These are phyloP conservation scores for Botrytis squamosa DNA, from an alignment of 2,329 filamentous ascomycete genomes.

Conservation along the genomic window DNA sequence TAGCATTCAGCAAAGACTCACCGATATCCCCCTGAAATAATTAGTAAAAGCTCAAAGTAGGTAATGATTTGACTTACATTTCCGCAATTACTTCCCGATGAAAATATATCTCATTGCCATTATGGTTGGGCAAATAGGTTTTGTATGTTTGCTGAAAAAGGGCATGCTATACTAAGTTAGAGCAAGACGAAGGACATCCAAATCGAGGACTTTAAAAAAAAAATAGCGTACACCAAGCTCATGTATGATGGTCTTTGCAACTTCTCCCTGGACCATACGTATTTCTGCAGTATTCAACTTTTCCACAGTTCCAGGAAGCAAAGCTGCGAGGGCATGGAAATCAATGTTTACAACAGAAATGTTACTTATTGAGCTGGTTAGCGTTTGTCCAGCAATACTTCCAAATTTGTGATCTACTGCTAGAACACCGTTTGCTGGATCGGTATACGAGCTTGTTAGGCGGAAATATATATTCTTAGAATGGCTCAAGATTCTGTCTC, in stretches of 20 bases:
- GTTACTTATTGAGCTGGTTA: neutral
- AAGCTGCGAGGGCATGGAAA: neutral
- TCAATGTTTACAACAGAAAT: neutral
- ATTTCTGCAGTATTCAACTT: conserved; percentile 16
- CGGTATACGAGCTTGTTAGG: neutral
- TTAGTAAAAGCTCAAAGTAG: neutral
- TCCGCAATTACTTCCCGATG: neutral
- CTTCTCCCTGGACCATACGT: neutral
- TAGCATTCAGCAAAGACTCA: neutral
- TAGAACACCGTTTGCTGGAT: neutral
- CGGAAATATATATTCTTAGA: neutral
- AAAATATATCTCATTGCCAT: neutral
- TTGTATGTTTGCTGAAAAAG: neutral
- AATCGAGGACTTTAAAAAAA: neutral
- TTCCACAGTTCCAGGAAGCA: conserved; percentile 12
- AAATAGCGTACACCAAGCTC: conserved; percentile 14
- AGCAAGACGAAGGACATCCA: neutral
- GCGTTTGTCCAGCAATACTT: neutral
- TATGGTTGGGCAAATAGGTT: neutral
- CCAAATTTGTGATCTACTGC: neutral
- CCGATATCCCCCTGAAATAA: neutral
- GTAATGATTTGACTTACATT: neutral
- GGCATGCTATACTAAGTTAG: neutral
- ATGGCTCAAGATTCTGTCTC: neutral
- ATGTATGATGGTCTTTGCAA: conserved; percentile 15